These are phyloP conservation scores for Myxozyma udenii DNA, from an alignment of 805 yeast species.

Conservation along the genomic window DNA sequence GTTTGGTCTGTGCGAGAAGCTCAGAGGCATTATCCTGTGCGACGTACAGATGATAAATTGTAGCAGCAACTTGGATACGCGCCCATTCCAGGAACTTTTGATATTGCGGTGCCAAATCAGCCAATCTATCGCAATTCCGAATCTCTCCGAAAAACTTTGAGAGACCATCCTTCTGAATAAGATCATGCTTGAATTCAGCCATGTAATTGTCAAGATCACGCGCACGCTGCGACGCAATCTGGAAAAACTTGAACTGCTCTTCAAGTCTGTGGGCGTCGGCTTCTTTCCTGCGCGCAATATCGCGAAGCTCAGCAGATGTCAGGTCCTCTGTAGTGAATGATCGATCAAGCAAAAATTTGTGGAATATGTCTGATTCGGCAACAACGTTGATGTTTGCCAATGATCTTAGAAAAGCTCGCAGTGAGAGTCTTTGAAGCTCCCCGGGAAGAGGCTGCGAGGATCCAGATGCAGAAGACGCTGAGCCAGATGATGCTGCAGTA, in stretches of 20 bases:
- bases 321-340: constrained; percentile 40
- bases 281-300: constrained; percentile 55
- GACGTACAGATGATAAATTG: constrained; percentile 73
- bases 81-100: constrained; percentile 75
- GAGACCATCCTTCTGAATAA: constrained; percentile 56
- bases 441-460: constrained; percentile 38
- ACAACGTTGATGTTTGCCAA: constrained; percentile 56
- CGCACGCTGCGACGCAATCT: constrained; percentile 60
- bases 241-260: constrained; percentile 69
- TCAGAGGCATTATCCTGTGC: constrained; percentile 82
- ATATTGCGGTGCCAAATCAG: constrained; percentile 63
- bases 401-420: constrained; percentile 66
- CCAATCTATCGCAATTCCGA: constrained; percentile 50
- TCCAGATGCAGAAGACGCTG: not conserved
- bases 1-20: constrained; percentile 63
- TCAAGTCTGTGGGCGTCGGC: constrained; percentile 62
- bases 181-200: constrained; percentile 54
- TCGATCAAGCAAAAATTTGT: constrained; percentile 50
- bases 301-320: constrained; percentile 48
- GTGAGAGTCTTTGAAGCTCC: constrained; percentile 72
- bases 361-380: constrained; percentile 50
- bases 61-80: constrained; percentile 77
- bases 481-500: not conserved
- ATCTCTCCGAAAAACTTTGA: constrained; percentile 63
- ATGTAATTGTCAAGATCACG: constrained; percentile 54